A percentile compares a stretch with the other conserved stretches of the same genome.
Evolutionary conservation across 768 basidiomycete genomes (phyloP).

Genomic region (Trametes maxima): DNA sequence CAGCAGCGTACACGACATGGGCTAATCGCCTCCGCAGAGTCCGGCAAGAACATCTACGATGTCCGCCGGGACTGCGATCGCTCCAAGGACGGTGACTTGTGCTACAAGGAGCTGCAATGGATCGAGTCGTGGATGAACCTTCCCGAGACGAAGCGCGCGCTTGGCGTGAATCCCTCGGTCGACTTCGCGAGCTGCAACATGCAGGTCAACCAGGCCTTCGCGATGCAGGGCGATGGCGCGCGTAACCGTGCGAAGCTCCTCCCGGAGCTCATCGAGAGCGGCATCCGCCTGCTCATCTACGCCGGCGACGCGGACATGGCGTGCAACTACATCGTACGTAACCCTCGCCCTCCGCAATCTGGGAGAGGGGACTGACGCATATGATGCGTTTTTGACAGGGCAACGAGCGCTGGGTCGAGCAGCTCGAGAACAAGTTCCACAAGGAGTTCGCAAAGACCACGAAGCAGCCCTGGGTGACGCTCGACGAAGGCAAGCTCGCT

Average conservation of each 20-base stretch:
- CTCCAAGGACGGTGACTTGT: conserved; percentile 66
- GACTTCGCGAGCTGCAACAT: conserved; percentile 75
- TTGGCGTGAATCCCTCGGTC: conserved; percentile 66
- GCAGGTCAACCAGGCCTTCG: conserved; percentile 81
- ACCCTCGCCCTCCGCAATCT: neutral
- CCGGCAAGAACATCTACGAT: conserved; percentile 78
- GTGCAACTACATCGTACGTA: conserved; percentile 79
- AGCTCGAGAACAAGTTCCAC: conserved; percentile 62
- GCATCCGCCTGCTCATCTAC: conserved; percentile 85
- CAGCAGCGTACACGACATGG: too few relatives aligned
- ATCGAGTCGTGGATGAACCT: conserved; percentile 89
- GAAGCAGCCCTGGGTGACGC: conserved; percentile 56
- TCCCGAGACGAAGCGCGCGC: conserved; percentile 70
- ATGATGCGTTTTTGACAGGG: conserved; percentile 45
- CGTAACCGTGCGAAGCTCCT: conserved; percentile 80
- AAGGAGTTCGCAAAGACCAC: conserved; percentile 56
- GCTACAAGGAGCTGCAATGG: conserved; percentile 83
- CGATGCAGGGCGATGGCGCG: conserved; percentile 82
- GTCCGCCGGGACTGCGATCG: conserved; percentile 61
- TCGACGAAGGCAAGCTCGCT: conserved; percentile 52
- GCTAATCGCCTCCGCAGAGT: neutral
- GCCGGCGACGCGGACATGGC: conserved; percentile 90
- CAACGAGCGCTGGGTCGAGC: conserved; percentile 74
- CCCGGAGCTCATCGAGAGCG: conserved; percentile 79
- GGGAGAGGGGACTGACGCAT: neutral